Percentiles rank a stretch among this genome's conserved stretches.
Evolutionary conservation across 257 asterid genomes (phyloP).

Genomic region (Forsythia viridissima): DNA sequence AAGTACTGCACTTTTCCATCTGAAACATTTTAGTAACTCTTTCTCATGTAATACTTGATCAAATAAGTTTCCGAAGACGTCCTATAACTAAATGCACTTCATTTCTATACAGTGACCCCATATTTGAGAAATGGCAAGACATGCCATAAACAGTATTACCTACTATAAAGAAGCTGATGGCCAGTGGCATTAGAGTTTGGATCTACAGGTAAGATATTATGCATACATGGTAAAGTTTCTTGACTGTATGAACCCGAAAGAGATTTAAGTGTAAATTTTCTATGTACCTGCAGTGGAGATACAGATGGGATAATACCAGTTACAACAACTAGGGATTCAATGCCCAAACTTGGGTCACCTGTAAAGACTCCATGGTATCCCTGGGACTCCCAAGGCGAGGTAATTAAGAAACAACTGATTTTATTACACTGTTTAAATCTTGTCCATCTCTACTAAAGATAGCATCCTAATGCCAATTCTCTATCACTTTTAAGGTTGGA

Average conservation of each 20-base stretch:
- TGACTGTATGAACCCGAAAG: too few relatives aligned
- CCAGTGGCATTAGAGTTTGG: constrained; percentile 44
- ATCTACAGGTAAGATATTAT: constrained; percentile 35
- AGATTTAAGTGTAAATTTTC: background rate
- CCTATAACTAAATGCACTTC: background rate
- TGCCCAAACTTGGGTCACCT: constrained; percentile 29
- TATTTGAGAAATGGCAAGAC: constrained; percentile 28
- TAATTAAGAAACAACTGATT: background rate
- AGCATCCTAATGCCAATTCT: background rate
- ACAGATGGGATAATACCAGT: constrained; percentile 43
- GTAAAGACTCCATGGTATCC: constrained; percentile 57
- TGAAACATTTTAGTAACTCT: background rate
- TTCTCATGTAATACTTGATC: too few relatives aligned
- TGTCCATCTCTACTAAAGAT: background rate
- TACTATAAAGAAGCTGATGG: constrained; percentile 35
- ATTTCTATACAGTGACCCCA: constrained; percentile 14
- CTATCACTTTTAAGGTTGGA: constrained; percentile 42
- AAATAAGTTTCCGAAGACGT: too few relatives aligned
- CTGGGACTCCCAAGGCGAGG: constrained; percentile 52
- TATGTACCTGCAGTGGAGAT: constrained; percentile 39
- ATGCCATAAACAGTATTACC: constrained; percentile 40
- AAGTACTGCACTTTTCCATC: constrained; percentile 25
- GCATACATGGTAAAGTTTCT: background rate
- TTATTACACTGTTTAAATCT: too few relatives aligned
- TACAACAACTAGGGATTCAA: constrained; percentile 42